A percentile compares a stretch with the other conserved stretches of the same genome.
These are phyloP conservation scores for Phytophthora crassamura DNA, from an alignment of 352 stramenopile species.

Conservation along the genomic window DNA sequence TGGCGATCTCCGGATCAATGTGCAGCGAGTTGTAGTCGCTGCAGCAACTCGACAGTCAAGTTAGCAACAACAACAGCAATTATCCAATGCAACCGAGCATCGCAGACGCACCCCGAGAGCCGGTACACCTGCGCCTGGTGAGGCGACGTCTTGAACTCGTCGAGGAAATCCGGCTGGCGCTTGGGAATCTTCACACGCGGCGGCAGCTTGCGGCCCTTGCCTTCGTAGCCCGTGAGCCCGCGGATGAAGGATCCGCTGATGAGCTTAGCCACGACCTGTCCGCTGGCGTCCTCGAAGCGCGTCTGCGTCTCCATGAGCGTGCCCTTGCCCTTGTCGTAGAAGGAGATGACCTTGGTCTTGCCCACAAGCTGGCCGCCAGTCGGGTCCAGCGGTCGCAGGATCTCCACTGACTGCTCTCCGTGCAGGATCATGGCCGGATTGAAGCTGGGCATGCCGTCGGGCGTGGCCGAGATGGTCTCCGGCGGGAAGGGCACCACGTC, in stretches of 20 bases:
- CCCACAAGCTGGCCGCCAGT: conserved; percentile 58
- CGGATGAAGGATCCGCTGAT: conserved; percentile 86
- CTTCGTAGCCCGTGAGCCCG: conserved; percentile 78
- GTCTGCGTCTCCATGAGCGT: conserved; percentile 89
- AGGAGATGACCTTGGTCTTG: conserved; percentile 79
- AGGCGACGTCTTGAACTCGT: conserved; percentile 72
- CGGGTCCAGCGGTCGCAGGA: conserved; percentile 73
- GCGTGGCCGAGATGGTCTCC: conserved; percentile 58
- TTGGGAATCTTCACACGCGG: conserved; percentile 79
- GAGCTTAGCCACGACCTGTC: conserved; percentile 64
- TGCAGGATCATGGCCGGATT: conserved; percentile 89
- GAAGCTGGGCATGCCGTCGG: conserved; percentile 74
- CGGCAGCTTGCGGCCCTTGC: conserved; percentile 68
- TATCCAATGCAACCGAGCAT: not conserved
- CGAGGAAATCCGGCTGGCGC: conserved; percentile 66
- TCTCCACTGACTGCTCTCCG: conserved; percentile 86
- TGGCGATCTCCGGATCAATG: conserved; percentile 87
- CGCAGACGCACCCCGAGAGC: conserved; percentile 79
- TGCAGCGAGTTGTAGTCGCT: conserved; percentile 96
- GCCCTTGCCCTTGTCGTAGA: conserved; percentile 85
- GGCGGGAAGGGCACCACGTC: conserved; percentile 91
- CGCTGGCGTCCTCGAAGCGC: conserved; percentile 73
- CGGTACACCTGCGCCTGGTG: conserved; percentile 93
- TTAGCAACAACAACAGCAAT: not conserved
- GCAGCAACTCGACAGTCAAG: not conserved